These are phyloP conservation scores for Globisporangium takayamanum DNA, from an alignment of 352 stramenopile genomes.

Conservation along the genomic window DNA sequence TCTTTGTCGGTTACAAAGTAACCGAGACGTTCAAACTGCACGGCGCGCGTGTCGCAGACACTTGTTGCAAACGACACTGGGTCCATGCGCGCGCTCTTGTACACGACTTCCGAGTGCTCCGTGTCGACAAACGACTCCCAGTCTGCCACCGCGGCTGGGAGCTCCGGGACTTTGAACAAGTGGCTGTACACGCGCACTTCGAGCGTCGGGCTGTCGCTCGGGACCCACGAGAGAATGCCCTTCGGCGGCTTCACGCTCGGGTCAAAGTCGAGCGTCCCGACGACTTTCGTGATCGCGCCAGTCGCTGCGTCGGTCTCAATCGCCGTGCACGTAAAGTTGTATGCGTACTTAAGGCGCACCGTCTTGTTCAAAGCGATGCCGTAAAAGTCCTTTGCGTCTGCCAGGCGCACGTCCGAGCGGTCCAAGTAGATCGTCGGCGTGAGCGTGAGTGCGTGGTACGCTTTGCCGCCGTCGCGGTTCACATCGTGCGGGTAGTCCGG, in stretches of 20 bases:
- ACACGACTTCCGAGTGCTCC: conserved; percentile 74
- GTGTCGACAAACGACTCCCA: conserved; percentile 85
- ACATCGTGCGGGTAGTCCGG: conserved; percentile 72
- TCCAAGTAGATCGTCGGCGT: conserved; percentile 65
- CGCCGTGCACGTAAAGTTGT: conserved; percentile 90
- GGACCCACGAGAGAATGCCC: conserved; percentile 96
- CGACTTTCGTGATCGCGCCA: conserved; percentile 48
- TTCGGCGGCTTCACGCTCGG: conserved; percentile 84
- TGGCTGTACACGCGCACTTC: conserved; percentile 97
- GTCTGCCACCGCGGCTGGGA: conserved; percentile 54
- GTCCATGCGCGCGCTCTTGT: conserved; percentile 89
- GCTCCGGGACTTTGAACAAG: conserved; percentile 92
- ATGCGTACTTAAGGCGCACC: conserved; percentile 95
- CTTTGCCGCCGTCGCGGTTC: conserved; percentile 41
- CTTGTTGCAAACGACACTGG: conserved; percentile 51
- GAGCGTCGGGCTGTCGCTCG: conserved; percentile 56
- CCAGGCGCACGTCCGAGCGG: conserved; percentile 55
- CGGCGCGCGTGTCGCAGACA: conserved; percentile 47
- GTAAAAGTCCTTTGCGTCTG: conserved; percentile 89
- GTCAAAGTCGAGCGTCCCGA: conserved; percentile 60
- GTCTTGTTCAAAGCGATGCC: conserved; percentile 93
- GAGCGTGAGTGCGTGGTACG: conserved; percentile 56
- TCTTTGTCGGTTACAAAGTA: conserved; percentile 98
- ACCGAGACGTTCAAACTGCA: conserved; percentile 97
- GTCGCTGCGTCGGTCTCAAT: conserved; percentile 65